Evolutionary conservation across 2,329 filamentous ascomycete genomes (phyloP), one percentile per base, ranked within the genome.

Genomic region (Apiospora koreana): DNA sequence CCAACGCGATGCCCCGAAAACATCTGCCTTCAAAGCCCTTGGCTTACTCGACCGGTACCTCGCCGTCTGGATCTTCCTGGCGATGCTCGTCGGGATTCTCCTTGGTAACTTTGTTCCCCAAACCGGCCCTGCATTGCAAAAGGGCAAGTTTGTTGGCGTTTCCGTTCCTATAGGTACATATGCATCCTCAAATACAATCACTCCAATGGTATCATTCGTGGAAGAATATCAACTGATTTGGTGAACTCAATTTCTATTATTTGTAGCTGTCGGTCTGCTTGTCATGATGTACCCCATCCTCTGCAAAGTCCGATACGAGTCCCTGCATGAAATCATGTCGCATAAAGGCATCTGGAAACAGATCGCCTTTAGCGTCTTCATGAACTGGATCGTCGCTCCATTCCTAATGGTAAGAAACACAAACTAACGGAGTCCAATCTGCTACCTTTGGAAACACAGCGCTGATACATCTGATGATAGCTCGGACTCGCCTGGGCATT

Each of bases 211-310:
- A n/a, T n/a, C n/a, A n/a, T n/a, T n/a, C n/a, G n/a, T n/a, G n/a
- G n/a, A n/a, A n/a, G n/a, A n/a, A n/a, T n/a, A n/a, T n/a, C n/a
- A n/a, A n/a, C n/a, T n/a, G n/a, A n/a, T n/a, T n/a, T n/a, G n/a
- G n/a, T n/a, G n/a, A n/a, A n/a, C n/a, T n/a, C n/a, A n/a, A n/a
- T n/a, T n/a, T n/a, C n/a, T n/a, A n/a, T n/a, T n/a, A n/a, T n/a
- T n/a, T 10, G 7, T 71, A 93, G 93, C 94, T 0, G 83, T 97
- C 65, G 94, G 94, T 0, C 82, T 97, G 0, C 85, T 97, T 1
- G 90, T 97, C 54, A 97, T 97, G 94, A 97, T 97, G 93, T 97
- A 96, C 77, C 94, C 94, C 0, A 97, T 97, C 71, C 84, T 97
- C 0, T 97, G 93, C 86, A 96, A 96, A 79, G 92, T 97, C 7